Percentiles rank a stretch among this genome's conserved stretches.
phyloP scores from a whole-genome alignment of 129 eudicot genomes.

The Chrysanthemum lavandulifolium region DNA sequence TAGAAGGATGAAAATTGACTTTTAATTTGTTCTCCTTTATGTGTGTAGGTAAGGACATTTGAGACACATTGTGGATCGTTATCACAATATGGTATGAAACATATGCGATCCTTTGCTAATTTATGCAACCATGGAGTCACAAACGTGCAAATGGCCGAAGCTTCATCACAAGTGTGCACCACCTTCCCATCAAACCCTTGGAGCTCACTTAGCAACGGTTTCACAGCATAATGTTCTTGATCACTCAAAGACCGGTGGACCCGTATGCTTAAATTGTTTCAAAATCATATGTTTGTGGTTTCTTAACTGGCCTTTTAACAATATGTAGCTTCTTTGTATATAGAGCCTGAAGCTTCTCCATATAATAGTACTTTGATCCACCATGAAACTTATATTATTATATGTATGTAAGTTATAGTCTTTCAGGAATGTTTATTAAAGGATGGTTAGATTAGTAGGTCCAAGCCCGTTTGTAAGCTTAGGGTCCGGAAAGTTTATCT shows the following conservation, averaged over 20 bases:
- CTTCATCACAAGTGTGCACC: constrained; percentile 62
- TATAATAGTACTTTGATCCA: constrained; percentile 28
- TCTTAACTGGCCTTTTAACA: constrained; percentile 9
- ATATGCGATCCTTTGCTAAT: constrained; percentile 78
- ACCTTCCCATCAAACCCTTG: constrained; percentile 61
- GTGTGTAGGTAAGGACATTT: constrained; percentile 60
- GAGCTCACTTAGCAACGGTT: constrained; percentile 76
- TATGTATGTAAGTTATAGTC: constrained; percentile 6
- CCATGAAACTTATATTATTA: constrained; percentile 24
- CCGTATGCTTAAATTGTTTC: neutral
- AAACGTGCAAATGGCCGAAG: constrained; percentile 63
- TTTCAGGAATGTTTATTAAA: too few relatives aligned
- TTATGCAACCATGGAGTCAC: constrained; percentile 65
- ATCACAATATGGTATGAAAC: constrained; percentile 80
- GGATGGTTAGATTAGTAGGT: too few relatives aligned
- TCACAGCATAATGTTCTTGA: constrained; percentile 44
- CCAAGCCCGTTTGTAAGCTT: too few relatives aligned
- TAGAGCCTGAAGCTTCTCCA: constrained; percentile 28
- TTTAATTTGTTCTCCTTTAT: neutral
- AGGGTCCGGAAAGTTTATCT: too few relatives aligned
- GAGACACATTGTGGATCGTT: constrained; percentile 72
- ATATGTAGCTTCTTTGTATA: constrained; percentile 34
- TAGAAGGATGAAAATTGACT: too few relatives aligned
- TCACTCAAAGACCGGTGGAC: constrained; percentile 4
- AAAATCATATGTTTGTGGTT: constrained; percentile 26